A percentile compares a stretch with the other conserved stretches of the same genome.
Evolutionary conservation across 2,329 filamentous ascomycete genomes (phyloP).

Genomic region (Cordyceps cateniannulata): DNA sequence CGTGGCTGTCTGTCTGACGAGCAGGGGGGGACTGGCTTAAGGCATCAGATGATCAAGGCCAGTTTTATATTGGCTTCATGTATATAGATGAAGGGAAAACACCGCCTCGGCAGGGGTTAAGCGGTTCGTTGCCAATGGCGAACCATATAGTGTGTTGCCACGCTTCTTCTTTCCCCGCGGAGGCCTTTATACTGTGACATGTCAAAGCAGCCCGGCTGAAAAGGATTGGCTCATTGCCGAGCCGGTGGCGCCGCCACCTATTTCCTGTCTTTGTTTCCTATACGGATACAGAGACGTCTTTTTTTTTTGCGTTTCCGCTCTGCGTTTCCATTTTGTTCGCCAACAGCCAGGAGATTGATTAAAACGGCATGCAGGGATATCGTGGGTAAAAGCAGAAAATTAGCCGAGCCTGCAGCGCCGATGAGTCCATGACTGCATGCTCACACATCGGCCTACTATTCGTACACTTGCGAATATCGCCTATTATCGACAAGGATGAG

Average conservation of each 20-base stretch:
- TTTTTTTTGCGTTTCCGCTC: no score
- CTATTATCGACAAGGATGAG: neutral
- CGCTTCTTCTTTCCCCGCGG: neutral
- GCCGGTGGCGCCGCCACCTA: neutral
- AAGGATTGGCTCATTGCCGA: neutral
- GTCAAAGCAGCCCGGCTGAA: neutral
- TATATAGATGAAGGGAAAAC: neutral
- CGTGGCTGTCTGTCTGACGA: neutral
- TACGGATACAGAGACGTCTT: neutral
- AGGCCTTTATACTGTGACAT: neutral
- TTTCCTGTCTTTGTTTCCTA: neutral
- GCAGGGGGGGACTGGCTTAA: neutral
- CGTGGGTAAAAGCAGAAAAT: neutral
- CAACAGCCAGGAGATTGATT: neutral
- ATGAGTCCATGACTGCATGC: neutral
- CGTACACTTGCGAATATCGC: neutral
- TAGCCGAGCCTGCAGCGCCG: neutral
- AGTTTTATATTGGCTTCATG: neutral
- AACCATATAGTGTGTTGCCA: neutral
- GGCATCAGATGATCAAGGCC: constrained; percentile 6
- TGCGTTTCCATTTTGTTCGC: neutral
- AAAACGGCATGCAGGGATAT: neutral
- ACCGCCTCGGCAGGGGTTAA: neutral
- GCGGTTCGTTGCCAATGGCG: neutral
- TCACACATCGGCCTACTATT: neutral